These are phyloP conservation scores for Castanopsis chinensis DNA, from an alignment of 306 rosid genomes.

Conservation along the genomic window DNA sequence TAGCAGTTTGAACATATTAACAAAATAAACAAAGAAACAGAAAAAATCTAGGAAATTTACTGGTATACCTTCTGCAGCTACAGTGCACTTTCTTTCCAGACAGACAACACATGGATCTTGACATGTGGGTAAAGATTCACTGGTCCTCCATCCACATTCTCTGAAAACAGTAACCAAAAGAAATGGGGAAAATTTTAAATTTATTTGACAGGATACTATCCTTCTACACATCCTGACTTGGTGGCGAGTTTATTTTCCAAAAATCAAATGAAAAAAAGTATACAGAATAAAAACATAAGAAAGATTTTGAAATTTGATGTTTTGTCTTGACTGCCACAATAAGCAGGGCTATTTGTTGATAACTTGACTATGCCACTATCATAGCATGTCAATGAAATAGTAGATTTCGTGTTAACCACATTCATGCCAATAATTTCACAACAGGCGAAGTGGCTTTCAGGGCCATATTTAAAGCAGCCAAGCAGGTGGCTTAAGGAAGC, in stretches of 20 bases:
- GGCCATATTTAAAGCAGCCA: background rate
- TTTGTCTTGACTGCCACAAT: background rate
- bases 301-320: background rate
- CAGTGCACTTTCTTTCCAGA: conserved; percentile 85
- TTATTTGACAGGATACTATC: conserved; percentile 7
- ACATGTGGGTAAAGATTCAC: conserved; percentile 57
- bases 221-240: conserved; percentile 7
- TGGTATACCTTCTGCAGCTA: conserved; percentile 82
- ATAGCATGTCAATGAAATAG: background rate
- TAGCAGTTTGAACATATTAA: background rate
- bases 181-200: background rate
- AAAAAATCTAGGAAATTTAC: background rate
- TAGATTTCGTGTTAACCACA: background rate
- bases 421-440: background rate
- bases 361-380: background rate
- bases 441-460: background rate
- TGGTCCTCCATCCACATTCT: conserved; percentile 85
- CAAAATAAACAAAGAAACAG: background rate
- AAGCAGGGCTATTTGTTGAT: background rate
- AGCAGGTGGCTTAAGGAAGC: background rate
- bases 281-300: background rate
- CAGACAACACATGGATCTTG: conserved; percentile 93
- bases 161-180: conserved; percentile 40
- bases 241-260: background rate
- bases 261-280: background rate